Conservation (phyloP, 257 asterid genomes). For the Mitragyna speciosa region DNA sequence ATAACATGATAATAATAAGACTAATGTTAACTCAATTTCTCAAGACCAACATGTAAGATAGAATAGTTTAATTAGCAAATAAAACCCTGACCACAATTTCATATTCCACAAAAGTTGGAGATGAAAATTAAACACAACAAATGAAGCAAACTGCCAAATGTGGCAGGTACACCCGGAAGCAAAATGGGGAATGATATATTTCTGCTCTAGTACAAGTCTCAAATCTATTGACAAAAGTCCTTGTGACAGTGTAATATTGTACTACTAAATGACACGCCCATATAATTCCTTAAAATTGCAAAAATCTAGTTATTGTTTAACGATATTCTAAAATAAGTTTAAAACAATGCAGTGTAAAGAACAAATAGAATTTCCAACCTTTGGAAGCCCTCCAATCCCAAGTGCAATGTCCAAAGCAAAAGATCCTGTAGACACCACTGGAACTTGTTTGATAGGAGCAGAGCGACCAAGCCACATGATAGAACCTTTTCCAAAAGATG, state of each 20-base stretch:
- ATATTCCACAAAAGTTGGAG: too few species aligned
- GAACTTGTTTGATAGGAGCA: conserved; percentile 50
- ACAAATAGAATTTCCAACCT: conserved; percentile 41
- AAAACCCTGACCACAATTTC: too few species aligned
- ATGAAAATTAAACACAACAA: too few species aligned
- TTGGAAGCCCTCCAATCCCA: conserved; percentile 94
- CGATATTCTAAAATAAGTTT: not conserved
- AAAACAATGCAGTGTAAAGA: not conserved
- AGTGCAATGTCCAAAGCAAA: conserved; percentile 79
- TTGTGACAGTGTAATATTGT: not conserved
- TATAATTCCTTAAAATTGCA: not conserved
- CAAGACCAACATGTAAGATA: too few species aligned
- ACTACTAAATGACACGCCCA: not conserved
- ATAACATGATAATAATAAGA: too few species aligned
- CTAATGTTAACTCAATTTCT: too few species aligned
- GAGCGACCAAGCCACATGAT: conserved; percentile 98
- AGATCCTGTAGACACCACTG: conserved; percentile 89
- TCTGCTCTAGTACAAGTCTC: not conserved
- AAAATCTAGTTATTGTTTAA: too few species aligned
- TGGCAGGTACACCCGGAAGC: too few species aligned
- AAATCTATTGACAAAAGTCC: not conserved
- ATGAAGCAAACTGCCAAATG: too few species aligned
- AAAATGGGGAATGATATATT: not conserved
- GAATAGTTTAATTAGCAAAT: too few species aligned
- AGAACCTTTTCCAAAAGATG: conserved; percentile 89